phyloP scores from a whole-genome alignment of 2,329 filamentous ascomycete species.

The Zymoseptoria tritici region DNA sequence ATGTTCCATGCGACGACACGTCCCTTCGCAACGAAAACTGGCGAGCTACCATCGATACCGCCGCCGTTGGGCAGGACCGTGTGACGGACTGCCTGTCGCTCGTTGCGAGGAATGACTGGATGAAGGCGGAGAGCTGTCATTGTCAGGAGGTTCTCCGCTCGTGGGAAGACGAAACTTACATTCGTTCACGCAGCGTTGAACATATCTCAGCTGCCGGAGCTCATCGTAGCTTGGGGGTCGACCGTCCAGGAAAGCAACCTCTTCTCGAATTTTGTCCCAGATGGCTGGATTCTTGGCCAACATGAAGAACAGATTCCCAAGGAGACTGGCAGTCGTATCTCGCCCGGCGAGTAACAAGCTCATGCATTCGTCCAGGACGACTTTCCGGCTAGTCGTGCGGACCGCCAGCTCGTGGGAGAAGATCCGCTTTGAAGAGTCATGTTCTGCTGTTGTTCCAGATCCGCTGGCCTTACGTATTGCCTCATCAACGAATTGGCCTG shows the following conservation, averaged over 20 bases:
- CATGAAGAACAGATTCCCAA: slow-evolving; percentile 35
- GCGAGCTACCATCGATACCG: slow-evolving; percentile 43
- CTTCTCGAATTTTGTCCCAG: slow-evolving; percentile 16
- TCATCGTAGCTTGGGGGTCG: slow-evolving; percentile 36
- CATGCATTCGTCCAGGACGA: slow-evolving; percentile 36
- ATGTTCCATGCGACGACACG: neutral
- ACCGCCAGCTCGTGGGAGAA: slow-evolving; percentile 53
- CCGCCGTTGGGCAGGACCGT: slow-evolving; percentile 63
- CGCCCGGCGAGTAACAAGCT: slow-evolving; percentile 45
- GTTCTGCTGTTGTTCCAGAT: neutral
- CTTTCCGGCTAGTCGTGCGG: slow-evolving; percentile 35
- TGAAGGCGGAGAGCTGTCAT: slow-evolving; percentile 54
- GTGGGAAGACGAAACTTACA: slow-evolving; percentile 9
- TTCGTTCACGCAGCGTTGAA: slow-evolving; percentile 57
- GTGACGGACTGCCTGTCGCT: slow-evolving; percentile 35
- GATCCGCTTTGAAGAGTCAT: slow-evolving; percentile 22
- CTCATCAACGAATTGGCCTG: neutral
- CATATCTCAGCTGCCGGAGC: slow-evolving; percentile 22
- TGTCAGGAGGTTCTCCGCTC: neutral
- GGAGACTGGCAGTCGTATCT: slow-evolving; percentile 45
- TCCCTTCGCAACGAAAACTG: slow-evolving; percentile 39
- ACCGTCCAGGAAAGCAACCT: slow-evolving; percentile 16
- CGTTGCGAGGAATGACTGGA: slow-evolving; percentile 54
- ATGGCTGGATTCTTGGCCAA: slow-evolving; percentile 16
- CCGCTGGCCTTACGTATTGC: neutral